A percentile compares a stretch with the other conserved stretches of the same genome.
phyloP scores from a whole-genome alignment of 2,329 filamentous ascomycete genomes.

The Cladophialophora carrionii region DNA sequence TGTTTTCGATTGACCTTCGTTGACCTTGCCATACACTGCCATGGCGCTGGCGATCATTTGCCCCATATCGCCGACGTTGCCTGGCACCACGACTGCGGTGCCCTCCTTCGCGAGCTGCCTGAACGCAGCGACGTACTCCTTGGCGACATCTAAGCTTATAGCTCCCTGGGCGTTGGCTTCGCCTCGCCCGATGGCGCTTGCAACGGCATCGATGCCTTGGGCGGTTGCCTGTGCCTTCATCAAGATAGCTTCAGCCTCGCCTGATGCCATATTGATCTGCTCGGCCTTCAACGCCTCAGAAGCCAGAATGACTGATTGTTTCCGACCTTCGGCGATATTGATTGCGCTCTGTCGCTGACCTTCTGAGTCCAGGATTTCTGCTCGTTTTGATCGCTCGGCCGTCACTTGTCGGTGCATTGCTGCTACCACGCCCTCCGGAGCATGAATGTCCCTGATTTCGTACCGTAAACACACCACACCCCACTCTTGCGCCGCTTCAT shows the following conservation, averaged over 20 bases:
- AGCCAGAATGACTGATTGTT: conserved; percentile 94
- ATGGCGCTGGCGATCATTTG: conserved; percentile 96
- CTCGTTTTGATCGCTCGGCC: conserved; percentile 93
- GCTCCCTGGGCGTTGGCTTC: conserved; percentile 77
- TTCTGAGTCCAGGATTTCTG: conserved; percentile 95
- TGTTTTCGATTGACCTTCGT: conserved; percentile 72
- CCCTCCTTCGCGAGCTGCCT: conserved; percentile 90
- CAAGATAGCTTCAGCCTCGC: conserved; percentile 91
- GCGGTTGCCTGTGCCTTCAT: conserved; percentile 86
- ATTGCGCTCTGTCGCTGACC: conserved; percentile 96
- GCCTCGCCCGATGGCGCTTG: conserved; percentile 72
- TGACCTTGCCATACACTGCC: conserved; percentile 93
- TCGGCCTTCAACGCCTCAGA: conserved; percentile 89
- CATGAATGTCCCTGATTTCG: conserved; percentile 98
- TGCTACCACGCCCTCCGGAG: conserved; percentile 86
- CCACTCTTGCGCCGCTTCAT: conserved; percentile 96
- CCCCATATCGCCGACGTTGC: conserved; percentile 94
- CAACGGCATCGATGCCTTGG: conserved; percentile 82
- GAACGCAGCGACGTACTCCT: conserved; percentile 98
- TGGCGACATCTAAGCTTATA: conserved; percentile 83
- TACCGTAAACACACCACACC: conserved; percentile 94
- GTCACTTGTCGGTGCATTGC: conserved; percentile 99
- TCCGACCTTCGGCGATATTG: conserved; percentile 97
- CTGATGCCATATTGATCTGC: conserved; percentile 87
- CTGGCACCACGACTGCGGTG: conserved; percentile 91